Percentiles rank a stretch among this genome's conserved stretches.
Conservation (phyloP, 2,329 filamentous ascomycete species). For the Pseudogymnoascus pannorum region DNA sequence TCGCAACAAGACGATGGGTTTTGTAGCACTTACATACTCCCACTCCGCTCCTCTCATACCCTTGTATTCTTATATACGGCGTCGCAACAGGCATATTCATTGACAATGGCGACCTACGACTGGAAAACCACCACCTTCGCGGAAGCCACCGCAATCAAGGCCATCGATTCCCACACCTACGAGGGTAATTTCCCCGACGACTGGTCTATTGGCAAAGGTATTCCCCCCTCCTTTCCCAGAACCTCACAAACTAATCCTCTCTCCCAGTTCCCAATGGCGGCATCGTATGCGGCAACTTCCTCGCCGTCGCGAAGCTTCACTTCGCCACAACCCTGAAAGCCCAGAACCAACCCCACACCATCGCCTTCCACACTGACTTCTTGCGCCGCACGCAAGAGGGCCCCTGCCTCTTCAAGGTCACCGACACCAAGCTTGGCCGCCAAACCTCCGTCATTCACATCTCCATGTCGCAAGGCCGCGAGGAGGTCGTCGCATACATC, state of each 20-base stretch:
- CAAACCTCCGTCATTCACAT: constrained; percentile 58
- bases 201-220: constrained; percentile 61
- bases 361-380: constrained; percentile 59
- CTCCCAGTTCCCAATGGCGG: constrained; percentile 61
- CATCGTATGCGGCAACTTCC: constrained; percentile 56
- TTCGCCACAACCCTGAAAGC: constrained; percentile 49
- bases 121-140: constrained; percentile 29
- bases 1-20: too few species aligned
- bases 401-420: constrained; percentile 48
- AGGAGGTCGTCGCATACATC: constrained; percentile 57
- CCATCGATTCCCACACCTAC: constrained; percentile 50
- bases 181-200: constrained; percentile 45
- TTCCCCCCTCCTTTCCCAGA: not conserved
- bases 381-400: constrained; percentile 55
- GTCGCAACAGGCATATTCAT: not conserved
- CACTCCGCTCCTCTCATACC: not conserved
- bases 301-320: constrained; percentile 51
- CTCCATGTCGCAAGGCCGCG: constrained; percentile 47
- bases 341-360: constrained; percentile 54
- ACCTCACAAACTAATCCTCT: not conserved
- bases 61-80: not conserved
- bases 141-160: constrained; percentile 41
- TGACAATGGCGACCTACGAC: not conserved
- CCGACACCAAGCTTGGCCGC: constrained; percentile 57
- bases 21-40: not conserved